Base-by-base conservation (phyloP, 2,329 filamentous ascomycete genomes). In the Neophaeococcomyces aloes region DNA sequence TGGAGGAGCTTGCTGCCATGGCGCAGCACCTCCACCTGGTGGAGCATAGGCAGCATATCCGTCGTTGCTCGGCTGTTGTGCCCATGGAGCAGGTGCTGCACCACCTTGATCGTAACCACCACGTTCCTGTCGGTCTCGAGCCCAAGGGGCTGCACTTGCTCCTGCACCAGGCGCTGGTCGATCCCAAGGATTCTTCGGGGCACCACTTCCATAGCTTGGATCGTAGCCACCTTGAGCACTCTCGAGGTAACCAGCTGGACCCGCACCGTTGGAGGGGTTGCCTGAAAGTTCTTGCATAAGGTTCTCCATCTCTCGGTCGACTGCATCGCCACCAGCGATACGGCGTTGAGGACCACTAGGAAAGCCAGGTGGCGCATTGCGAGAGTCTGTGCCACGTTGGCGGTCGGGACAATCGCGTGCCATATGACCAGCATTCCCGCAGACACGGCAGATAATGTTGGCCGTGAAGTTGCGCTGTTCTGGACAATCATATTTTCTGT, bases 401-500 rank as follows among this genome's bases (percentile, higher is more conserved):
- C 91, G 76, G 60, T 98, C 91, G 35, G 89, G 87, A 76, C 91
- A 98, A 68, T 98, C 91, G 56, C 89, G 82, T 55, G 88, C 91
- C 87, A 98, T 95, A 58, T 98, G 91, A 15, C 91, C 91, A 53
- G 91, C 88, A 62, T 96, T 95, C 55, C 91, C 91, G 69, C 91
- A 98, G 57, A 95, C 84, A 58, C 89, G 88, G 68, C 91, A 98
- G 61, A 98, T 96, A 63, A 98, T 96, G 67, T 87, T 96, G 57
- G 91, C 88, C n/a, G 91, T 98, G 68, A 83, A 96, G 68, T 98
- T 98, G 62, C 88, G 86, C 65, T 91, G 86, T 68, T 98, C 86
- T 11, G 91, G 91, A 57, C 91, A 98, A 62, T 98, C 91, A 64
- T 95, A 96, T 68, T 98, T 98, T 67, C 91, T 83, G 66, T 98